Evolutionary conservation across 2,329 filamentous ascomycete species (phyloP).

Genomic region (Xylaria sp.): DNA sequence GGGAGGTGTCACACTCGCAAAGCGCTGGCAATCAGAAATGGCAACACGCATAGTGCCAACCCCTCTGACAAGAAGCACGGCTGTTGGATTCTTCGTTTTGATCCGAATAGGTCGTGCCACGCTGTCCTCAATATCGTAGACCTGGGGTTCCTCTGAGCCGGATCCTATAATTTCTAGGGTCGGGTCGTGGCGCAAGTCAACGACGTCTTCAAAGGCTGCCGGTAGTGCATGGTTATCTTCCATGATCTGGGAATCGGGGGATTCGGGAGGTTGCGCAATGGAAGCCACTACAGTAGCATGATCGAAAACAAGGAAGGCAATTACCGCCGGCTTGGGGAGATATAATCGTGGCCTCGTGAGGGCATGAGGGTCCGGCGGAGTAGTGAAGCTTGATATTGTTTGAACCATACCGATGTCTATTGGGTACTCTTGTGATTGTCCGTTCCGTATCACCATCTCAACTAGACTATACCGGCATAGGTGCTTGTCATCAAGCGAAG

Average conservation of each 20-base stretch:
- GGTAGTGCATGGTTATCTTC: slow-evolving; percentile 72
- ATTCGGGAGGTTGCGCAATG: slow-evolving; percentile 72
- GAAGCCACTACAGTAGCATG: slow-evolving; percentile 82
- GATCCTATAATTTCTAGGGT: slow-evolving; percentile 72
- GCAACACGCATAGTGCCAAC: slow-evolving; percentile 70
- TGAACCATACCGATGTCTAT: slow-evolving; percentile 73
- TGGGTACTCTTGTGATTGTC: slow-evolving; percentile 49
- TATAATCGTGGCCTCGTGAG: slow-evolving; percentile 72
- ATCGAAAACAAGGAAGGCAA: slow-evolving; percentile 84
- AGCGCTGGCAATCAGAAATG: slow-evolving; percentile 68
- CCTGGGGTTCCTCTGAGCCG: slow-evolving; percentile 69
- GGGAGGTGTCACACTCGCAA: slow-evolving; percentile 67
- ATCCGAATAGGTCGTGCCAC: slow-evolving; percentile 62
- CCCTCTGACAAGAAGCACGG: slow-evolving; percentile 71
- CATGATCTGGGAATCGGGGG: slow-evolving; percentile 80
- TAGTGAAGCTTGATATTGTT: slow-evolving; percentile 72
- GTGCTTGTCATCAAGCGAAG: slow-evolving; percentile 63
- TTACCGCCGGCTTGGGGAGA: slow-evolving; percentile 80
- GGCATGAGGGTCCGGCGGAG: slow-evolving; percentile 58
- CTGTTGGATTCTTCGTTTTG: slow-evolving; percentile 70
- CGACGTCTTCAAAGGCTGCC: slow-evolving; percentile 83
- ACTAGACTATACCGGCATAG: slow-evolving; percentile 77
- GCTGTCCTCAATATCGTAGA: slow-evolving; percentile 53
- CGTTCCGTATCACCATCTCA: slow-evolving; percentile 72
- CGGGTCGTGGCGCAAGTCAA: slow-evolving; percentile 78